Percentiles rank a stretch among this genome's conserved stretches.
These are phyloP conservation scores for Edaphochlamys debaryana DNA, from an alignment of 139 green algal genomes.

Conservation along the genomic window DNA sequence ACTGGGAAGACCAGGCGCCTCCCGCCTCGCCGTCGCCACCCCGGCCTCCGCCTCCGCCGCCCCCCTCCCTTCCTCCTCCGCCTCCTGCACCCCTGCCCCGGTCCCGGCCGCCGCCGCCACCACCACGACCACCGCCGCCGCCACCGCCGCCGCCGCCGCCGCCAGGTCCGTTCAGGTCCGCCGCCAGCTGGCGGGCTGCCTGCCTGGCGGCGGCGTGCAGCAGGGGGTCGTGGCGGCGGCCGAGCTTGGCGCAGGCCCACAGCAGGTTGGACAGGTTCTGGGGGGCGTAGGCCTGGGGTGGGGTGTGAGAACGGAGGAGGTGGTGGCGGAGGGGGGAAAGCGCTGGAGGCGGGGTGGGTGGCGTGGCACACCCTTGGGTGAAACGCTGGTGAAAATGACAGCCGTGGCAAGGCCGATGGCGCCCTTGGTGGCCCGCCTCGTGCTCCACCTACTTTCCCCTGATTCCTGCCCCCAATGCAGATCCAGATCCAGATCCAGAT, in stretches of 20 bases:
- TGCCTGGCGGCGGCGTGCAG: background rate
- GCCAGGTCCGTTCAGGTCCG: background rate
- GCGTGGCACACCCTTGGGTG: background rate
- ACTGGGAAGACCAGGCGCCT: constrained; percentile 42
- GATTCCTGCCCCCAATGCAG: too few relatives aligned
- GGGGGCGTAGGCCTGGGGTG: constrained; percentile 5
- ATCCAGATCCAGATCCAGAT: too few relatives aligned
- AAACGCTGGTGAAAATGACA: background rate
- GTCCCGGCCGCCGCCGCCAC: too few relatives aligned
- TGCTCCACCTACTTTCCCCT: too few relatives aligned
- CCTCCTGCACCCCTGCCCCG: background rate
- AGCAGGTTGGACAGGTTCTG: constrained; percentile 76
- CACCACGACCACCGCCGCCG: background rate
- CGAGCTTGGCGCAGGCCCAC: constrained; percentile 67
- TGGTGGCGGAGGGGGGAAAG: background rate
- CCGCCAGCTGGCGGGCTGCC: constrained; percentile 34
- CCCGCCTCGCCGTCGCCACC: background rate
- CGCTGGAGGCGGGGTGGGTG: background rate
- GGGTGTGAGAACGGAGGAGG: too few relatives aligned
- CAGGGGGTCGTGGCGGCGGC: constrained; percentile 27
- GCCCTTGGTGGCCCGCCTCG: too few relatives aligned
- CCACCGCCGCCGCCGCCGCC: background rate
- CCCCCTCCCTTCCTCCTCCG: background rate
- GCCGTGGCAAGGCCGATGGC: too few relatives aligned
- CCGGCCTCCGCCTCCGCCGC: background rate